Evolutionary conservation across 164 flowering plant species (phyloP), one percentile per base, ranked within the genome.

Genomic region (Houttuynia cordata): DNA sequence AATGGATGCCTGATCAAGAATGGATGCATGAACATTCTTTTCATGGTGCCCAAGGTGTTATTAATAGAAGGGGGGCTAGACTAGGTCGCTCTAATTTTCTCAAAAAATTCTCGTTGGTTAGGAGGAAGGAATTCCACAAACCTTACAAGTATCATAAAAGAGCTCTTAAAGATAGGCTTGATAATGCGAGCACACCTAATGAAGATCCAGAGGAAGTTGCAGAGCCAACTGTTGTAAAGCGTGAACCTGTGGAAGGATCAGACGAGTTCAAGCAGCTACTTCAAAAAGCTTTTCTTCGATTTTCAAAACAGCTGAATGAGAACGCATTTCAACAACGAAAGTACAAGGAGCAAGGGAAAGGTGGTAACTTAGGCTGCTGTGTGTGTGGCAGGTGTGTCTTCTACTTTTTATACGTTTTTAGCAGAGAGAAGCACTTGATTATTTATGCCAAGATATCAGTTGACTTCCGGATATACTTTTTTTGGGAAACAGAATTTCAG

Each of bases 311-410:
- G 61, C 64, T 84, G 74, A 78, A 81, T 78, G 90, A 80, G 74
- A 84, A 72, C 54, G 71, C 83, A 23, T 73, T 78, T 39, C 73
- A 70, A 9, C 71, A 74, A 59, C 80, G 70, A 68, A 77, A 62
- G 42, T 79, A 70, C 69, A 61, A 39, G 62, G 84, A 78, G 74
- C 71, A 78, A 68, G 82, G 79, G 62, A 73, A 74, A 62, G 68
- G 65, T 66, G 78, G 78, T 64, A 65, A 51, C 63, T 68, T 85
- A 24, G 74, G 63, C 59, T 88, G 92, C 79, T 64, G 59, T 76
- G 76, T 80, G 37, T 88, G 96, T 71, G 79, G 81, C 83, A 88
- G 90, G 92, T 85, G 60, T 75, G 89, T 81, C 67, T 64, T 82
- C 70, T 30, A 74, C 57, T 56, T 63, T 65, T 39, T 40, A 61